Conservation (phyloP, 1,284 basidiomycete genomes). For the Taiwanofungus camphoratus region DNA sequence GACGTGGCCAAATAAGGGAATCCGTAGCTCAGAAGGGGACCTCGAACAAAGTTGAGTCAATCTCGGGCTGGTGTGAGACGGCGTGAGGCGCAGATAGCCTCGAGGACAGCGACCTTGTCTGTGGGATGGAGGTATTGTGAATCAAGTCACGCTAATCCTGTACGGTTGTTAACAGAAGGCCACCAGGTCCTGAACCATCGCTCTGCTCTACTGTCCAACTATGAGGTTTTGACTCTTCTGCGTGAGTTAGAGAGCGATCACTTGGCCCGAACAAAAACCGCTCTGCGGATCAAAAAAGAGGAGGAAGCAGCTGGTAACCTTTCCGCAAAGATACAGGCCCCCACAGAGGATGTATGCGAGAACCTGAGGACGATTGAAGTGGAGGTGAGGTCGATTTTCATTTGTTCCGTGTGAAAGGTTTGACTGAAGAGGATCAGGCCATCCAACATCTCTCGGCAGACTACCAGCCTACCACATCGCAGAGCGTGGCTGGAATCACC, state of each 20-base stretch:
- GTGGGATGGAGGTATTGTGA: too few species aligned
- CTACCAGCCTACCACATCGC: conserved; percentile 62
- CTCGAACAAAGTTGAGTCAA: too few species aligned
- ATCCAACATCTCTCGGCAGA: conserved; percentile 78
- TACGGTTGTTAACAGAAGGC: too few species aligned
- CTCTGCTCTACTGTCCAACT: conserved; percentile 79
- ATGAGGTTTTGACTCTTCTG: conserved; percentile 80
- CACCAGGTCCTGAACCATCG: conserved; percentile 72
- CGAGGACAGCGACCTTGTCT: too few species aligned
- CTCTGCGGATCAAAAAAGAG: conserved; percentile 67
- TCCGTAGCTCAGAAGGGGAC: too few species aligned
- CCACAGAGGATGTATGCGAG: conserved; percentile 54
- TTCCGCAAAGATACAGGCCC: conserved; percentile 22
- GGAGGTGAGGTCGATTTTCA: conserved; percentile 52
- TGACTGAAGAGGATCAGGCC: conserved; percentile 41
- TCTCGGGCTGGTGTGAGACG: too few species aligned
- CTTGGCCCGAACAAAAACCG: conserved; percentile 55
- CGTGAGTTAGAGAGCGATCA: conserved; percentile 73
- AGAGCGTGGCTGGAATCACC: conserved; percentile 62
- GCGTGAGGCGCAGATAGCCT: too few species aligned
- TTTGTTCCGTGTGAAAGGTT: conserved; percentile 5
- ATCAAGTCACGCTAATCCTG: too few species aligned
- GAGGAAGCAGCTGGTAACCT: conserved; percentile 42
- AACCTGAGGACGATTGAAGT: conserved; percentile 87
- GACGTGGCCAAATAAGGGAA: too few species aligned